phyloP scores from a whole-genome alignment of 257 asterid species.

The Henckelia pumila region DNA sequence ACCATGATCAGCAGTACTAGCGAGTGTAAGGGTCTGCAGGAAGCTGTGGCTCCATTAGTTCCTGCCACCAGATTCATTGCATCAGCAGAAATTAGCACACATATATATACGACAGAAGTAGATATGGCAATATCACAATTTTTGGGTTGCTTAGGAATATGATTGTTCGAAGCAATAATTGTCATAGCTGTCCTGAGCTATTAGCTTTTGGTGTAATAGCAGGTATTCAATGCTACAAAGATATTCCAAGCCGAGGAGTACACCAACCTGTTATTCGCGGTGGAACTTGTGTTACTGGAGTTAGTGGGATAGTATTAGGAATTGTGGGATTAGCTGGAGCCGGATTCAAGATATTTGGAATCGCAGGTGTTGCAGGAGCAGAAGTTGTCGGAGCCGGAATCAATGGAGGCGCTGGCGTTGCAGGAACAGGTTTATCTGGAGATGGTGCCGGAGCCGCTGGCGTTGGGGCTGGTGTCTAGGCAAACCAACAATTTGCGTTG shows the following conservation, averaged over 20 bases:
- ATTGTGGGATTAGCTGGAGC: conserved; percentile 30
- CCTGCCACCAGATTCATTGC: conserved; percentile 11
- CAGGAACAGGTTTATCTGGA: conserved; percentile 30
- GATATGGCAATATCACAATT: background rate
- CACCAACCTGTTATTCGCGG: background rate
- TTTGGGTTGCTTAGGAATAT: background rate
- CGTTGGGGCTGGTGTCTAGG: conserved; percentile 50
- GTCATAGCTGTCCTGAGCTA: background rate
- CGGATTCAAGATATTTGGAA: conserved; percentile 6
- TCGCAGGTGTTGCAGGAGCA: conserved; percentile 22
- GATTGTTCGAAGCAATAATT: background rate
- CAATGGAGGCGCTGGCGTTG: conserved; percentile 26
- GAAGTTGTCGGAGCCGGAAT: conserved; percentile 12
- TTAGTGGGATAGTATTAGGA: conserved; percentile 6
- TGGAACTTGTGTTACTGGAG: background rate
- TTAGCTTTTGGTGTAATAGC: too few relatives aligned
- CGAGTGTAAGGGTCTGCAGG: conserved; percentile 19
- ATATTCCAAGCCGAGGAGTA: background rate
- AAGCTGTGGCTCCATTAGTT: conserved; percentile 16
- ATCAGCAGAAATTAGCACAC: background rate
- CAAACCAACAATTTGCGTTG: conserved; percentile 10
- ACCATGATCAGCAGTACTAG: conserved; percentile 21
- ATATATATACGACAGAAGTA: background rate
- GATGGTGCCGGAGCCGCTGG: conserved; percentile 28
- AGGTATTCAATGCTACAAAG: too few relatives aligned